Conservation (phyloP, 2,329 filamentous ascomycete genomes). For the Lachnellula occidentalis region DNA sequence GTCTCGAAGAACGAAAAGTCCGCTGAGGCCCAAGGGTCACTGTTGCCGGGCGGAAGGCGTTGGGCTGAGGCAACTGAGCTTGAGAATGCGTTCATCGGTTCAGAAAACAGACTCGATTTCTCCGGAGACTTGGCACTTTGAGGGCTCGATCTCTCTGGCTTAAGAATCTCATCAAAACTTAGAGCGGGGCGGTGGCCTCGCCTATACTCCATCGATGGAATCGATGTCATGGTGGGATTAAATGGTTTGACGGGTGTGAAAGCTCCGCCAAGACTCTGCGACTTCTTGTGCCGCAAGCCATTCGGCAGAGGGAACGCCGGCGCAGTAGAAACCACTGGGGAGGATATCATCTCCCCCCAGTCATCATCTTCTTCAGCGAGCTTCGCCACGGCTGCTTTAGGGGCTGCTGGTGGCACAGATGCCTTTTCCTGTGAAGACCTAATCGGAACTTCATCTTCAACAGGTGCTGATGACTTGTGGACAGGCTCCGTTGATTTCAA, state of each 20-base stretch:
- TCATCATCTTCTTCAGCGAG: constrained; percentile 29
- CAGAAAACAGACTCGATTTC: neutral
- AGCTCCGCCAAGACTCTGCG: constrained; percentile 15
- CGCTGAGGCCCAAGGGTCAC: constrained; percentile 31
- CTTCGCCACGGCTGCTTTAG: neutral
- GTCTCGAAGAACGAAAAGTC: constrained; percentile 35
- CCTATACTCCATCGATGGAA: neutral
- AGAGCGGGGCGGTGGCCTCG: constrained; percentile 5
- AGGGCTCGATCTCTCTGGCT: neutral
- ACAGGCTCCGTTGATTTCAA: neutral
- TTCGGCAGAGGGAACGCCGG: constrained; percentile 5
- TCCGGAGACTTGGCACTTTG: neutral
- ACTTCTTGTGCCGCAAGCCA: constrained; percentile 18
- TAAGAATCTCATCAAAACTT: constrained; percentile 8
- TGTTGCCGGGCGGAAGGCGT: neutral
- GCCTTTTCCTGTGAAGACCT: neutral
- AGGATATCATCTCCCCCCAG: constrained; percentile 36
- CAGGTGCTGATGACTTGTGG: neutral
- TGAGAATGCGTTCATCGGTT: neutral
- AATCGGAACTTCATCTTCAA: neutral
- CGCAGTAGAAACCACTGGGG: constrained; percentile 22
- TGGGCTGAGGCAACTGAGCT: neutral
- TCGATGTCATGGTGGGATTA: neutral
- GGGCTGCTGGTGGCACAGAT: neutral
- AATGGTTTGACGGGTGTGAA: neutral